These are phyloP conservation scores for Camellia granthamiana DNA, from an alignment of 148 eudicot genomes.

Conservation along the genomic window DNA sequence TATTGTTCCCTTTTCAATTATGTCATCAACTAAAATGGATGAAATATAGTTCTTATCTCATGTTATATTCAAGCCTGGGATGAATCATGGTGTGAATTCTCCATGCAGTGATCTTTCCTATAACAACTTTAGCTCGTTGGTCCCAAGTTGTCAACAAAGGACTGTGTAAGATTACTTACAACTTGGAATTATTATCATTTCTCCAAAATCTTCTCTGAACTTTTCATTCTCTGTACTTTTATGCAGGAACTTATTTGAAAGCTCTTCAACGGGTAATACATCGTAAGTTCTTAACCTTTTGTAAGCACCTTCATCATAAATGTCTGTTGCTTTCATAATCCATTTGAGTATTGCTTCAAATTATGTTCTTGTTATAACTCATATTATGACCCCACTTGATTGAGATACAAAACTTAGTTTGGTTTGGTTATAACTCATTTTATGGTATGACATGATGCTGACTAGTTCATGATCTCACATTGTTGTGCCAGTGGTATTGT, in stretches of 20 bases:
- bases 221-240: not conserved
- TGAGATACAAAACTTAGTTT: too few species aligned
- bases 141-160: constrained; percentile 11
- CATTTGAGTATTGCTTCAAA: not conserved
- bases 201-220: not conserved
- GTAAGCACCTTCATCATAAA: not conserved
- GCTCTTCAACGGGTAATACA: constrained; percentile 9
- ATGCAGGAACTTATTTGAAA: constrained; percentile 26
- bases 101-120: constrained; percentile 28
- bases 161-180: constrained; percentile 14
- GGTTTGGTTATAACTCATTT: too few species aligned
- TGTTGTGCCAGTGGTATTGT: constrained; percentile 16
- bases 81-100: not conserved
- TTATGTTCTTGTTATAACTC: too few species aligned
- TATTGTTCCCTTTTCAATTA: too few species aligned
- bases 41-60: not conserved
- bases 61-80: not conserved
- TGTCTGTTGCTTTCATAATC: not conserved
- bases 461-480: not conserved
- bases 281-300: constrained; percentile 12
- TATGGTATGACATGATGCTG: not conserved
- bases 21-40: too few species aligned
- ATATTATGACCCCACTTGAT: too few species aligned
- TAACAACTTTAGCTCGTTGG: constrained; percentile 20
- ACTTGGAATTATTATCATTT: too few species aligned